A percentile compares a stretch with the other conserved stretches of the same genome.
Evolutionary conservation across 2,329 filamentous ascomycete species (phyloP).

Genomic region (Penicillium frequentans): DNA sequence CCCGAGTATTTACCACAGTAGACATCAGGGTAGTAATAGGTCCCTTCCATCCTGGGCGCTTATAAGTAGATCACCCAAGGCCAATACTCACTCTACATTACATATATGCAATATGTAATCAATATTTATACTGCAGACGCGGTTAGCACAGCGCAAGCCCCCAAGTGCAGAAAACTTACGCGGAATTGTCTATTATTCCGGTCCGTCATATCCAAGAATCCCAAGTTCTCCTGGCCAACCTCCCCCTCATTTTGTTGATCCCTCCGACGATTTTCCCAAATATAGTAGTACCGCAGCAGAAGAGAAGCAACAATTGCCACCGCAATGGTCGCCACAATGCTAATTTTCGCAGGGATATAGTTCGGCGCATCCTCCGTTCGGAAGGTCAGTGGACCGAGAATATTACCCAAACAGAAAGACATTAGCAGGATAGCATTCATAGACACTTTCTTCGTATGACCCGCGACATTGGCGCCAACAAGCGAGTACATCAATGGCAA

Average conservation of each 20-base stretch:
- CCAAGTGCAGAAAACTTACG: conserved; percentile 8
- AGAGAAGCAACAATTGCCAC: conserved; percentile 29
- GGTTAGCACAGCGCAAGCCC: neutral
- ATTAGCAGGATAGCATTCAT: conserved; percentile 49
- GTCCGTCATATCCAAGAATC: conserved; percentile 36
- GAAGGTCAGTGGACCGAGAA: conserved; percentile 48
- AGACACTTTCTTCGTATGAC: conserved; percentile 53
- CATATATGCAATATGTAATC: neutral
- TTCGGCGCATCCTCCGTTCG: conserved; percentile 43
- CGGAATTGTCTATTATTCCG: conserved; percentile 30
- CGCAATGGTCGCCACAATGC: conserved; percentile 35
- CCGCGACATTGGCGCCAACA: conserved; percentile 47
- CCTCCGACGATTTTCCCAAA: conserved; percentile 32
- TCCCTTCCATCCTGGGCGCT: too few species aligned
- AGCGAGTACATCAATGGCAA: conserved; percentile 43
- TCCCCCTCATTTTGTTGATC: conserved; percentile 20
- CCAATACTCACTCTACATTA: neutral
- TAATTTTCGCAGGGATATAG: conserved; percentile 41
- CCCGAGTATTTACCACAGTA: too few species aligned
- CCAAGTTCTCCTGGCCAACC: conserved; percentile 23
- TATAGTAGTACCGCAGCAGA: conserved; percentile 25
- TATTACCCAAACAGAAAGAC: conserved; percentile 45
- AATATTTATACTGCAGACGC: conserved; percentile 7
- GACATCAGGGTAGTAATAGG: neutral
- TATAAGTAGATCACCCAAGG: neutral